Conservation (phyloP, 257 asterid genomes). For the Solanum peruvianum region DNA sequence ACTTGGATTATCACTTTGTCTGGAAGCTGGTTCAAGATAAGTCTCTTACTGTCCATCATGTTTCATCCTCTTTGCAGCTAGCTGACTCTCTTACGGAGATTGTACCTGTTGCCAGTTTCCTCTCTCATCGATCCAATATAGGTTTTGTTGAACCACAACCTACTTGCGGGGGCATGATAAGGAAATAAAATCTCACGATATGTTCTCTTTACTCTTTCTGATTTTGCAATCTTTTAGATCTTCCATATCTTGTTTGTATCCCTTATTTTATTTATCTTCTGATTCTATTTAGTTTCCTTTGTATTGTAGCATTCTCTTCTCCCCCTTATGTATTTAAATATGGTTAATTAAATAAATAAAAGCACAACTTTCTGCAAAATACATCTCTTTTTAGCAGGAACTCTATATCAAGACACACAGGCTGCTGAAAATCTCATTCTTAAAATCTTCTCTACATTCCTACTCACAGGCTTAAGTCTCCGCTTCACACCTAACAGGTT, state of each 20-base stretch:
- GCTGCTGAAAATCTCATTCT: background rate
- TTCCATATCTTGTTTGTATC: background rate
- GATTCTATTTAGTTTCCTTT: background rate
- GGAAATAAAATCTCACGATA: background rate
- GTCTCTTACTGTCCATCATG: background rate
- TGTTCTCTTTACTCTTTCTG: background rate
- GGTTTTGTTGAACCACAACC: background rate
- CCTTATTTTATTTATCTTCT: background rate
- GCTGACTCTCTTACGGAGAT: background rate
- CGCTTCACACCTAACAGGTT: background rate
- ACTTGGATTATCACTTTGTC: background rate
- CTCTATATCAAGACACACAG: background rate
- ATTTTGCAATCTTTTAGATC: background rate
- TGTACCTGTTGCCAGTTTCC: background rate
- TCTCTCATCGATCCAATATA: background rate
- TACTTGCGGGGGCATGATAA: background rate
- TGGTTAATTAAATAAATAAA: too few relatives aligned
- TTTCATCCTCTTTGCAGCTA: background rate
- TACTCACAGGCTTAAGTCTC: background rate
- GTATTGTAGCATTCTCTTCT: too few relatives aligned
- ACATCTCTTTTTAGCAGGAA: background rate
- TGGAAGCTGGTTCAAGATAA: background rate
- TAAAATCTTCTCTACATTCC: background rate
- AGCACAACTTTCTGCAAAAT: too few relatives aligned
- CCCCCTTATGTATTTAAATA: too few relatives aligned